phyloP scores from a whole-genome alignment of 768 basidiomycete genomes.

The Russula emetica region DNA sequence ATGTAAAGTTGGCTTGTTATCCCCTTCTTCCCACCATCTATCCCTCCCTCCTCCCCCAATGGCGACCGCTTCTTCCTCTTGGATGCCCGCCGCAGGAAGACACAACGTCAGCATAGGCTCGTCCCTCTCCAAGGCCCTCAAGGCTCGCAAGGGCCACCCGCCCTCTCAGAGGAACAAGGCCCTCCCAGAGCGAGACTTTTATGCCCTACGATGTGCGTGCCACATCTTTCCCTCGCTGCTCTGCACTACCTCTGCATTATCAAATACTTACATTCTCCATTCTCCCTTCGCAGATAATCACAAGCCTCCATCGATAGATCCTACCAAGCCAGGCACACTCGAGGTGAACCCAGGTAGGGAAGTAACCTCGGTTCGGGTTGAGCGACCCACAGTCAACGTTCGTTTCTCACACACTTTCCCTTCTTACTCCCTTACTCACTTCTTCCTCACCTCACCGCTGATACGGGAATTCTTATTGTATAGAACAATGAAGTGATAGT shows the following conservation, averaged over 20 bases:
- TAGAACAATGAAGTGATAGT: constrained; percentile 51
- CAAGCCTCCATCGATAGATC: constrained; percentile 67
- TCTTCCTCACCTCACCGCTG: not conserved
- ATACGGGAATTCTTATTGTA: constrained; percentile 4
- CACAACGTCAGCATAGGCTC: constrained; percentile 57
- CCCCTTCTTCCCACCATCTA: constrained; percentile 15
- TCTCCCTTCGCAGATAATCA: constrained; percentile 56
- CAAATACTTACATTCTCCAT: not conserved
- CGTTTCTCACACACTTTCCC: constrained; percentile 24
- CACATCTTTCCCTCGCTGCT: not conserved
- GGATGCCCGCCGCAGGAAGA: constrained; percentile 38
- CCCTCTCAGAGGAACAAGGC: constrained; percentile 43
- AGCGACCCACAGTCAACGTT: constrained; percentile 66
- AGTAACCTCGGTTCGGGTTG: constrained; percentile 50
- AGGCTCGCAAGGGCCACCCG: constrained; percentile 54
- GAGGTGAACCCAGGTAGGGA: constrained; percentile 55
- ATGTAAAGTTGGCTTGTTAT: not conserved
- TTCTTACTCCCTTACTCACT: too few species aligned
- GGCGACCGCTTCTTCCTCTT: constrained; percentile 20
- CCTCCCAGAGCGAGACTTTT: constrained; percentile 64
- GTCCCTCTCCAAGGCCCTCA: constrained; percentile 62
- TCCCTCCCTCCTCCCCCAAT: constrained; percentile 9
- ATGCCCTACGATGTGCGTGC: constrained; percentile 67
- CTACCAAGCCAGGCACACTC: constrained; percentile 58
- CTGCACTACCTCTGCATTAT: not conserved